phyloP scores from a whole-genome alignment of 75 land plant genomes.

The Selaginella tamariscina region DNA sequence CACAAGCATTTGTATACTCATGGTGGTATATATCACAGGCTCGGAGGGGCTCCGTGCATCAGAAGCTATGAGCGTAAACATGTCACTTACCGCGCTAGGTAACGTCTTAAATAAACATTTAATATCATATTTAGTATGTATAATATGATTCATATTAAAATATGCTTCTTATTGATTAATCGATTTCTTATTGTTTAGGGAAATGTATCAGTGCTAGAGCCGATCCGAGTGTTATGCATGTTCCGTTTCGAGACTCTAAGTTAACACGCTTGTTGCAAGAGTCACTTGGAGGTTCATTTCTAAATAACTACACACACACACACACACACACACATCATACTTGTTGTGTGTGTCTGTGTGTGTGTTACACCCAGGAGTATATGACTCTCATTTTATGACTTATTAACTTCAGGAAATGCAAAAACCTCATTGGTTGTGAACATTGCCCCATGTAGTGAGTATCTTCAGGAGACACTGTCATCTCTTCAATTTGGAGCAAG shows the following conservation, averaged over 20 bases:
- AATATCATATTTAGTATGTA: too few relatives aligned
- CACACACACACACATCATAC: too few relatives aligned
- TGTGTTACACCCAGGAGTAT: too few relatives aligned
- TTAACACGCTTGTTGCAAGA: slow-evolving; percentile 30
- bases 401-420: slow-evolving; percentile 21
- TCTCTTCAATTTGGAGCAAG: slow-evolving; percentile 28
- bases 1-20: neutral
- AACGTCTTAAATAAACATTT: neutral
- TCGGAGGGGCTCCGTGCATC: slow-evolving; percentile 32
- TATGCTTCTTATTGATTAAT: too few relatives aligned
- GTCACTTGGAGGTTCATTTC: slow-evolving; percentile 26
- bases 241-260: slow-evolving; percentile 33
- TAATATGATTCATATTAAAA: too few relatives aligned
- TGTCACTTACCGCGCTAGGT: slow-evolving; percentile 34
- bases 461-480: slow-evolving; percentile 30
- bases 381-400: neutral
- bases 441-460: slow-evolving; percentile 31
- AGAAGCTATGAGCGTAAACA: slow-evolving; percentile 36
- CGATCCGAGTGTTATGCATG: slow-evolving; percentile 23
- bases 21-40: slow-evolving; percentile 15
- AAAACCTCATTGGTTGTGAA: slow-evolving; percentile 33
- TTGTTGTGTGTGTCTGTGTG: too few relatives aligned
- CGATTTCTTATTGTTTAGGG: slow-evolving; percentile 15
- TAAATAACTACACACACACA: too few relatives aligned
- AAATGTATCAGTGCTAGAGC: slow-evolving; percentile 36